These are phyloP conservation scores for Viola odorata DNA, from an alignment of 345 rosid genomes.

Conservation along the genomic window DNA sequence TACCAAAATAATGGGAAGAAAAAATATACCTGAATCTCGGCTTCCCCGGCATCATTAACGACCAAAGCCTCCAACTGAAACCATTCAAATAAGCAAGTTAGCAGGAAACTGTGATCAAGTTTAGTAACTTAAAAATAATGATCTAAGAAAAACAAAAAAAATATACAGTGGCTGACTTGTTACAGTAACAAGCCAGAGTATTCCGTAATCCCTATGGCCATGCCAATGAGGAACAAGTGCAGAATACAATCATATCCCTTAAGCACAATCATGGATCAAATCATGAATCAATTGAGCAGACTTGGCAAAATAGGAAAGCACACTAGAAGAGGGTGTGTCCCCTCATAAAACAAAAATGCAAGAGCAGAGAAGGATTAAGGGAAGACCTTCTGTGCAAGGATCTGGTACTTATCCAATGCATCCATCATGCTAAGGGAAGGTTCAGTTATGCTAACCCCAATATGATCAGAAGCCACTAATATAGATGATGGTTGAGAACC, in stretches of 20 bases:
- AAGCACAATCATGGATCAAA: too few relatives aligned
- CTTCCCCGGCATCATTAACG: constrained; percentile 60
- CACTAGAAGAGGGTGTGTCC: too few relatives aligned
- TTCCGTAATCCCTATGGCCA: too few relatives aligned
- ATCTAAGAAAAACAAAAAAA: too few relatives aligned
- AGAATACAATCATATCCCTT: too few relatives aligned
- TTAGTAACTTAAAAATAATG: not conserved
- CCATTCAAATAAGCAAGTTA: constrained; percentile 19
- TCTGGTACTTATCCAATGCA: constrained; percentile 83
- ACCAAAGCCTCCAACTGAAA: constrained; percentile 81
- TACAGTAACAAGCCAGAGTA: too few relatives aligned
- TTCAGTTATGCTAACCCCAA: constrained; percentile 50
- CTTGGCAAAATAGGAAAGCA: not conserved
- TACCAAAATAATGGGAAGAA: not conserved
- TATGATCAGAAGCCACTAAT: constrained; percentile 50
- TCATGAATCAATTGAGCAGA: not conserved
- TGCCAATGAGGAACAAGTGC: too few relatives aligned
- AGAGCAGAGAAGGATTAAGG: not conserved
- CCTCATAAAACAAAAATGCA: constrained; percentile 1
- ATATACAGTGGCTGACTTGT: too few relatives aligned
- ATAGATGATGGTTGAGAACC: constrained; percentile 45
- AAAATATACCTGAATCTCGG: constrained; percentile 72
- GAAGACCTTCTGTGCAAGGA: constrained; percentile 76
- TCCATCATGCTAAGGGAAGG: constrained; percentile 79
- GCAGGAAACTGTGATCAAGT: constrained; percentile 10